Percentiles rank a stretch among this genome's conserved stretches.
Evolutionary conservation across 208 protist genomes (phyloP).

Genomic region (Jaenimonas drosophilae): DNA sequence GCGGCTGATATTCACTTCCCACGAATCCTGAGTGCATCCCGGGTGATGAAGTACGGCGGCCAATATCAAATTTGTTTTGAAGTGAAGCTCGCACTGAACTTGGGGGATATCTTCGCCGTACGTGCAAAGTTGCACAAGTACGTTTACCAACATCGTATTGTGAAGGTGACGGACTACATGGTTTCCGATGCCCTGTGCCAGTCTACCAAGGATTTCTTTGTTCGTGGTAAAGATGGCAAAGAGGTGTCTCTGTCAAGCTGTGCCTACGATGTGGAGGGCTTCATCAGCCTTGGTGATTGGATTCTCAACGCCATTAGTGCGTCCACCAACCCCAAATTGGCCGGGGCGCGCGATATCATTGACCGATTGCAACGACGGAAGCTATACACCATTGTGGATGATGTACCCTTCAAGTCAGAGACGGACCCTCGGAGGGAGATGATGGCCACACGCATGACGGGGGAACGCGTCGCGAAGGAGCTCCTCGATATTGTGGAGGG

Average conservation of each 20-base stretch:
- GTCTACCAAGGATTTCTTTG: no score
- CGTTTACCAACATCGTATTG: slow-evolving; percentile 79
- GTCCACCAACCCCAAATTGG: slow-evolving; percentile 31
- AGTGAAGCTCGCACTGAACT: slow-evolving; percentile 62
- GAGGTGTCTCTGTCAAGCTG: no score
- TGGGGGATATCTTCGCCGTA: slow-evolving; percentile 82
- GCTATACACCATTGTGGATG: slow-evolving; percentile 50
- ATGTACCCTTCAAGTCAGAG: slow-evolving; percentile 31
- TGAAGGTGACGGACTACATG: slow-evolving; percentile 59
- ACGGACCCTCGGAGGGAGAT: no score
- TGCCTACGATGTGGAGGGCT: slow-evolving; percentile 9
- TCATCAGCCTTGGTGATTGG: no score
- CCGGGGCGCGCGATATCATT: slow-evolving; percentile 40
- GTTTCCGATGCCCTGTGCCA: slow-evolving; percentile 63
- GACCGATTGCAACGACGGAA: slow-evolving; percentile 57
- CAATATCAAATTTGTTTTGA: slow-evolving; percentile 75
- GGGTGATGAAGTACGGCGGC: slow-evolving; percentile 27
- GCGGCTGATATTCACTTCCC: slow-evolving; percentile 31
- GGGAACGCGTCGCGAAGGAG: no score
- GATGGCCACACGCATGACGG: no score
- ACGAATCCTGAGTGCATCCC: no score
- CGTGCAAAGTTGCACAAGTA: slow-evolving; percentile 77
- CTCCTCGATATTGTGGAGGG: no score
- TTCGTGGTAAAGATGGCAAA: no score
- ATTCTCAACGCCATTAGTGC: no score